phyloP scores from a whole-genome alignment of 129 eudicot species.

The Centella asiatica region DNA sequence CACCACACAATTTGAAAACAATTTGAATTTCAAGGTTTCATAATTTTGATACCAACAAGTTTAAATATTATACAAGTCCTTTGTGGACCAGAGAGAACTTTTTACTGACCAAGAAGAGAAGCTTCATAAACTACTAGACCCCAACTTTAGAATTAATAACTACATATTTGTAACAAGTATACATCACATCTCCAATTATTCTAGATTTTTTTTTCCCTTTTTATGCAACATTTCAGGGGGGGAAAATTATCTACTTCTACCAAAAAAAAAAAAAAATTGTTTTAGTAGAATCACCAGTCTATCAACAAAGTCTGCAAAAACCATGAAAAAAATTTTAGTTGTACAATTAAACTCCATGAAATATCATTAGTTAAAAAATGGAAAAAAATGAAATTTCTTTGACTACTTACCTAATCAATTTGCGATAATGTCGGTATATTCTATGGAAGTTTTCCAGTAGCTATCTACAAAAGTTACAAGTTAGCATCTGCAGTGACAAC shows the following conservation, averaged over 20 bases:
- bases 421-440: not conserved
- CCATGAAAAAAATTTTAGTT: not conserved
- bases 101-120: conserved; percentile 6
- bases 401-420: conserved; percentile 5
- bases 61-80: too few relatives aligned
- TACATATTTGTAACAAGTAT: not conserved
- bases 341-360: not conserved
- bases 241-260: not conserved
- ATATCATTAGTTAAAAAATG: not conserved
- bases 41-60: too few relatives aligned
- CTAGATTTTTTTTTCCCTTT: not conserved
- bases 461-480: not conserved
- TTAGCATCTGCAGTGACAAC: not conserved
- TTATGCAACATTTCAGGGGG: not conserved
- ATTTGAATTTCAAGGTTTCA: too few relatives aligned
- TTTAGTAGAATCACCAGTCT: not conserved
- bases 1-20: too few relatives aligned
- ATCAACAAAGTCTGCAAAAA: conserved; percentile 18
- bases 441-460: not conserved
- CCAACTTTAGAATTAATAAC: conserved; percentile 1
- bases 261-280: not conserved
- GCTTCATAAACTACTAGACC: conserved; percentile 9
- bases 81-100: too few relatives aligned
- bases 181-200: conserved; percentile 1
- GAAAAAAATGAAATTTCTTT: not conserved